A percentile compares a stretch with the other conserved stretches of the same genome.
phyloP scores from a whole-genome alignment of 2,329 filamentous ascomycete genomes.

The Aspergillus melleus region DNA sequence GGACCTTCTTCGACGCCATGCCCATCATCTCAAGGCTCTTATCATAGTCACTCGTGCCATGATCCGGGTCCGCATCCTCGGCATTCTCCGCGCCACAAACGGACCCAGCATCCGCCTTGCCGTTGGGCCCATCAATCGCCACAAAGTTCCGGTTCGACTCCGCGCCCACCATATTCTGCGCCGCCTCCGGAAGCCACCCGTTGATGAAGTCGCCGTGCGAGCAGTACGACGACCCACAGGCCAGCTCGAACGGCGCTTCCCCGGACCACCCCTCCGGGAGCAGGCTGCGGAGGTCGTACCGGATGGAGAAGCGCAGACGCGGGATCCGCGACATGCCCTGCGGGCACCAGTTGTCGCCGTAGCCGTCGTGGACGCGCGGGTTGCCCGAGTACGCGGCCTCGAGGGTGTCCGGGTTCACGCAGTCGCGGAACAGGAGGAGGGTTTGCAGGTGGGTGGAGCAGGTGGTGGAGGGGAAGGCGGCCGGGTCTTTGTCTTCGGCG shows the following conservation, averaged over 20 bases:
- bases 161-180: conserved; percentile 15
- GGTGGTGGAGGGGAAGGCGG: conserved; percentile 14
- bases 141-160: conserved; percentile 10
- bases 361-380: not conserved
- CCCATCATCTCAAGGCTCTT: conserved; percentile 17
- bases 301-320: conserved; percentile 17
- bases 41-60: conserved; percentile 16
- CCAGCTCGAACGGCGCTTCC: conserved; percentile 9
- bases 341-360: conserved; percentile 15
- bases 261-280: conserved; percentile 18
- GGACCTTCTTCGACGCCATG: not conserved
- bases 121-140: not conserved
- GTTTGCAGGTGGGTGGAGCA: conserved; percentile 14
- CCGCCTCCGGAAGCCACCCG: conserved; percentile 13
- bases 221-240: conserved; percentile 10
- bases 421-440: conserved; percentile 17
- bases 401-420: conserved; percentile 12
- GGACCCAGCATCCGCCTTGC: not conserved
- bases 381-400: conserved; percentile 8
- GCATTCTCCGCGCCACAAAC: not conserved
- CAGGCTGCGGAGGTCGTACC: conserved; percentile 12
- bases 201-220: conserved; percentile 14
- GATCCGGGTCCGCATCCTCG: conserved; percentile 12
- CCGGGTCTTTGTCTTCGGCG: conserved; percentile 1
- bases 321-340: conserved; percentile 16